Conservation (phyloP, 2,329 filamentous ascomycete species). For the Bipolaris sorokiniana region DNA sequence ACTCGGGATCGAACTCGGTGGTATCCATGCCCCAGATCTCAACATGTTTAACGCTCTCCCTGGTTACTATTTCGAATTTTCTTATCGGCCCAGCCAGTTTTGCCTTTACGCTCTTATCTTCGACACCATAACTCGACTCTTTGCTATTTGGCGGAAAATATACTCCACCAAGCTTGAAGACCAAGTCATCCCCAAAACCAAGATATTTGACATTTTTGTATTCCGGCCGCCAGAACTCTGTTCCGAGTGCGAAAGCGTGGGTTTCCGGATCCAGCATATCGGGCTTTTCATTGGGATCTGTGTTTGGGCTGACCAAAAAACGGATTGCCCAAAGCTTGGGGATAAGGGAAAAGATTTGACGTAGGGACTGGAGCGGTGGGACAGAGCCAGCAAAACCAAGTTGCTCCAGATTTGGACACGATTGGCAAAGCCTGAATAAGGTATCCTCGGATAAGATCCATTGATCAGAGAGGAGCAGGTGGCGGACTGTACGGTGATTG, state of each 20-base stretch:
- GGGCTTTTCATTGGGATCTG: slow-evolving; percentile 35
- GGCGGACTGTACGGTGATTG: slow-evolving; percentile 59
- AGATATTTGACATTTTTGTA: slow-evolving; percentile 48
- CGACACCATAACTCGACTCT: slow-evolving; percentile 7
- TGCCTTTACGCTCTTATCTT: slow-evolving; percentile 36
- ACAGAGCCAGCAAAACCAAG: slow-evolving; percentile 63
- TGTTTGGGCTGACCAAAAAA: slow-evolving; percentile 42
- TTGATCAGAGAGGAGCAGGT: slow-evolving; percentile 62
- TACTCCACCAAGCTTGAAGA: slow-evolving; percentile 48
- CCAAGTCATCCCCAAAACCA: slow-evolving; percentile 46
- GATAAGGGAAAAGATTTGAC: slow-evolving; percentile 45
- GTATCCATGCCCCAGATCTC: slow-evolving; percentile 56
- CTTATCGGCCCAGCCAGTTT: slow-evolving; percentile 36
- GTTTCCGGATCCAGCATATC: slow-evolving; percentile 38
- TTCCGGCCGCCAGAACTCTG: slow-evolving; percentile 45
- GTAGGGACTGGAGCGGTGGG: slow-evolving; percentile 52
- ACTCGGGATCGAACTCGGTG: slow-evolving; percentile 39
- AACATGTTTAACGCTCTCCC: slow-evolving; percentile 49
- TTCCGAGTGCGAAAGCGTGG: slow-evolving; percentile 41
- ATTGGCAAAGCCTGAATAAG: slow-evolving; percentile 59
- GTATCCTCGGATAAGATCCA: slow-evolving; percentile 60
- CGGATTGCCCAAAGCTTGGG: slow-evolving; percentile 52
- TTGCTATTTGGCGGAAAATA: slow-evolving; percentile 30
- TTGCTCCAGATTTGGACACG: slow-evolving; percentile 65
- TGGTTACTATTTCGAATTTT: slow-evolving; percentile 40